These are phyloP conservation scores for Volvox carteri DNA, from an alignment of 163 green algal species.

Conservation along the genomic window DNA sequence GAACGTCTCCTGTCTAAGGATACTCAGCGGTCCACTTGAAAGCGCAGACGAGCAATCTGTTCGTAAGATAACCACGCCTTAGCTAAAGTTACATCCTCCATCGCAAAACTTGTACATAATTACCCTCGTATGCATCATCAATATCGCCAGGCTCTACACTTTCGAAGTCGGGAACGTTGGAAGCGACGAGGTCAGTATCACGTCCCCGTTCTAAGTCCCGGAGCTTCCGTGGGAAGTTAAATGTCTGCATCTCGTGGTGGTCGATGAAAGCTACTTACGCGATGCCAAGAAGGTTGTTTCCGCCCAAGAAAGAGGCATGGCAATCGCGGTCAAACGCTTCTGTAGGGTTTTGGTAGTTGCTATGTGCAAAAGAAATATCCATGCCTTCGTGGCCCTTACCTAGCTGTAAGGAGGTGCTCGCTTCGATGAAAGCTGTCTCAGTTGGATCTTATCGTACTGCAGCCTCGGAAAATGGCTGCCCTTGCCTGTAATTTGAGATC, in stretches of 20 bases:
- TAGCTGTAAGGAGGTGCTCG: too few species aligned
- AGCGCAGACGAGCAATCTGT: neutral
- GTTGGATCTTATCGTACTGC: neutral
- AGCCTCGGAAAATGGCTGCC: too few species aligned
- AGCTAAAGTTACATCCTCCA: neutral
- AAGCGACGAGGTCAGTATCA: neutral
- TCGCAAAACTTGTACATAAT: neutral
- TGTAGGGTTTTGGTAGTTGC: too few species aligned
- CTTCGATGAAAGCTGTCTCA: neutral
- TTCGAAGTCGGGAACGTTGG: neutral
- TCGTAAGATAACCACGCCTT: neutral
- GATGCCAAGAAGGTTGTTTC: too few species aligned
- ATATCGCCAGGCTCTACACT: neutral
- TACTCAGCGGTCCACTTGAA: neutral
- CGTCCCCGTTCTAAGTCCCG: constrained; percentile 4
- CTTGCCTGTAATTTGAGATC: too few species aligned
- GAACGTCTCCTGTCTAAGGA: constrained; percentile 27
- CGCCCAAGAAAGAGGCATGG: too few species aligned
- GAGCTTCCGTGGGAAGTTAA: constrained; percentile 32
- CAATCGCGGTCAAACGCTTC: too few species aligned
- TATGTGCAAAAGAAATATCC: too few species aligned
- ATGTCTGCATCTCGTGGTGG: neutral
- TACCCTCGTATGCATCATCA: constrained; percentile 2
- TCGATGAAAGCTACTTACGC: too few species aligned
- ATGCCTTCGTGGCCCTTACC: too few species aligned